These are phyloP conservation scores for Xerocomus nothofagi DNA, from an alignment of 1,284 basidiomycete species.

Conservation along the genomic window DNA sequence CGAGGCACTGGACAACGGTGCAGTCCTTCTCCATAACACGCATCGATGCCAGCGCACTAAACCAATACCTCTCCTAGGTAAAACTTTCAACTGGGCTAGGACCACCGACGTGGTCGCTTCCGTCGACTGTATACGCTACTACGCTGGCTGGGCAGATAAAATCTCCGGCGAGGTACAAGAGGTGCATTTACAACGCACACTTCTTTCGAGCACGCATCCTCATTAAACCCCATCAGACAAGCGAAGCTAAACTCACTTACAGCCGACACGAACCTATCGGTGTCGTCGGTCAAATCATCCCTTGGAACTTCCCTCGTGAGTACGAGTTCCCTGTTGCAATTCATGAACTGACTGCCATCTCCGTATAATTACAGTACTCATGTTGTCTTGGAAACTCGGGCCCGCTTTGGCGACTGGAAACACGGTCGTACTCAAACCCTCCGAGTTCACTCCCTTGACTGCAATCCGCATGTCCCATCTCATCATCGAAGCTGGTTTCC, in stretches of 20 bases:
- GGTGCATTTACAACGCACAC: slow-evolving; percentile 31
- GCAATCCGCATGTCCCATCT: slow-evolving; percentile 61
- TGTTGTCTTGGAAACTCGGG: slow-evolving; percentile 82
- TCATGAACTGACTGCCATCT: neutral
- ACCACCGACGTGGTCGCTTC: slow-evolving; percentile 67
- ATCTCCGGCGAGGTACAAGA: slow-evolving; percentile 80
- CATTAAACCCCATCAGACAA: slow-evolving; percentile 42
- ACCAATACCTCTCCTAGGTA: slow-evolving; percentile 41
- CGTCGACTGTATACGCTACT: slow-evolving; percentile 75
- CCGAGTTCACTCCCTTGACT: slow-evolving; percentile 88
- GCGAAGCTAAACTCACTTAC: slow-evolving; percentile 72
- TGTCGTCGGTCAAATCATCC: slow-evolving; percentile 86
- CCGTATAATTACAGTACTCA: slow-evolving; percentile 47
- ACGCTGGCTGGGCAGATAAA: slow-evolving; percentile 86
- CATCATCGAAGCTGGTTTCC: slow-evolving; percentile 57
- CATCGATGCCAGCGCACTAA: neutral
- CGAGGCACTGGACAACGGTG: slow-evolving; percentile 56
- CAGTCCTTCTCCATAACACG: neutral
- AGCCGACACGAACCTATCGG: slow-evolving; percentile 93
- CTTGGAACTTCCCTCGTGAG: slow-evolving; percentile 72
- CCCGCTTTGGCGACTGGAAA: slow-evolving; percentile 87
- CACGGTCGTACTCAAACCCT: slow-evolving; percentile 83
- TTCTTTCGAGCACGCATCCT: neutral
- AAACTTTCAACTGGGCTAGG: slow-evolving; percentile 77
- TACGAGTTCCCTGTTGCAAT: neutral